Evolutionary conservation across 495 filamentous ascomycete species (phyloP).

Genomic region (Hypoxylon rickii): DNA sequence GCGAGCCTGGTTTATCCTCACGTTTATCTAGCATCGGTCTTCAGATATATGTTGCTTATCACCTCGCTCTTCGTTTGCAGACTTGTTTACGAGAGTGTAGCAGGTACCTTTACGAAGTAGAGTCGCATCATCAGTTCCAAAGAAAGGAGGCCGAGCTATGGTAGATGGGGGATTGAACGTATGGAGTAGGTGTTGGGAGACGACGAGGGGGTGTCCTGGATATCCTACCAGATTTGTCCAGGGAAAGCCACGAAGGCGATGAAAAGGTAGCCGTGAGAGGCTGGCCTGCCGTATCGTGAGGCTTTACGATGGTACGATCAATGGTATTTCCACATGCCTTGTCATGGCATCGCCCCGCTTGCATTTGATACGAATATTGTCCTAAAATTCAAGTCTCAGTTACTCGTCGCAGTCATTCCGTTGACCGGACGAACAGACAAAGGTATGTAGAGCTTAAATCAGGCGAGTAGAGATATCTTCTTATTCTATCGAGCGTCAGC

Average conservation of each 20-base stretch:
- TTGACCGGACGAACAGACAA: no score
- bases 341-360: slow-evolving; percentile 21
- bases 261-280: no score
- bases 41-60: slow-evolving; percentile 1
- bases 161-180: not conserved
- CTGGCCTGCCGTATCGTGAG: slow-evolving; percentile 1
- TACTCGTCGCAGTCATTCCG: no score
- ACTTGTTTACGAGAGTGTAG: slow-evolving; percentile 1
- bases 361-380: slow-evolving; percentile 16
- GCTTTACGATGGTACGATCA: slow-evolving; percentile 17
- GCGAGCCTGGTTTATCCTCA: no score
- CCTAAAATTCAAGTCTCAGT: no score
- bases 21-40: no score
- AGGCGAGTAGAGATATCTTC: slow-evolving; percentile 6
- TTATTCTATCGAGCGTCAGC: slow-evolving; percentile 6
- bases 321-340: slow-evolving; percentile 5
- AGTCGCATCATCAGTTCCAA: slow-evolving; percentile 1
- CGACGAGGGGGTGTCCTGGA: no score
- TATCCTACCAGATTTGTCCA: not conserved
- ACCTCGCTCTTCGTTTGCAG: not conserved
- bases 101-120: slow-evolving; percentile 6
- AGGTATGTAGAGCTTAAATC: slow-evolving; percentile 1
- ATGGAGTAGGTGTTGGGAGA: slow-evolving; percentile 1
- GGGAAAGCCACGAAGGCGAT: slow-evolving; percentile 2
- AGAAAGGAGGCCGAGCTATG: not conserved